Evolutionary conservation across 495 filamentous ascomycete species (phyloP), one percentile per base, ranked within the genome.

Genomic region (Neurospora sp.): DNA sequence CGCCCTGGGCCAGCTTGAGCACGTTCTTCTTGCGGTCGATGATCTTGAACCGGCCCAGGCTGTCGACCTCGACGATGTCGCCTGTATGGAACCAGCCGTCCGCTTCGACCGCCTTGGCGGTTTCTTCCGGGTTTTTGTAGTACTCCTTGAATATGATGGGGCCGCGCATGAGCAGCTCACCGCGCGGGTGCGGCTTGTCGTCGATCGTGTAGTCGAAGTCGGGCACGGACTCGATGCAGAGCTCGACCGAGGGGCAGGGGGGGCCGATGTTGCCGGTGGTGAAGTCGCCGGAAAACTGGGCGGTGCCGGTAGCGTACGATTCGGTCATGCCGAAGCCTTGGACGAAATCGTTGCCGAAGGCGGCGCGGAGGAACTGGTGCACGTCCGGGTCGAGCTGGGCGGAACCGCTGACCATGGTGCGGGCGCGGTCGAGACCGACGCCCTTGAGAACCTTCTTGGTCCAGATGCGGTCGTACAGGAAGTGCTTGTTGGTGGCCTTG

Each of bases 41-140:
- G 82, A 99, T 95, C 77, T 88, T 90, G 84, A 98, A 92, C 72
- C 96, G 93, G 73, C 96, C 96, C 78, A 91, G 82, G 71, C 89
- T 89, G 80, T 99, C 96, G 38, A 99, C 85, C 20, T 88, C 87
- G 78, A 88, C 91, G 66, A 99, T 95, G 78, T 99, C 96, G 27
- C 96, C 96, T 1, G 96, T 98, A 77, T 91, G 91, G 87, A 99
- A 98, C 96, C 96, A 99, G 73, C 96, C 96, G 77, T 98, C 96
- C 69, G 90, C 85, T 20, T 93, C 90, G 54, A 98, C 85, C 10
- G 91, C 89, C 82, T 95, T 95, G 72, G 85, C 83, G 11, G 96
- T 98, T 84, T 97, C 93, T 69, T 90, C 93, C 9, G 91, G 87
- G 81, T 96, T 95, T 83, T 92, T 93, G 85, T 90, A 95, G 84